Base-by-base conservation (phyloP, 2,329 filamentous ascomycete species). In the Colletotrichum sp. region DNA sequence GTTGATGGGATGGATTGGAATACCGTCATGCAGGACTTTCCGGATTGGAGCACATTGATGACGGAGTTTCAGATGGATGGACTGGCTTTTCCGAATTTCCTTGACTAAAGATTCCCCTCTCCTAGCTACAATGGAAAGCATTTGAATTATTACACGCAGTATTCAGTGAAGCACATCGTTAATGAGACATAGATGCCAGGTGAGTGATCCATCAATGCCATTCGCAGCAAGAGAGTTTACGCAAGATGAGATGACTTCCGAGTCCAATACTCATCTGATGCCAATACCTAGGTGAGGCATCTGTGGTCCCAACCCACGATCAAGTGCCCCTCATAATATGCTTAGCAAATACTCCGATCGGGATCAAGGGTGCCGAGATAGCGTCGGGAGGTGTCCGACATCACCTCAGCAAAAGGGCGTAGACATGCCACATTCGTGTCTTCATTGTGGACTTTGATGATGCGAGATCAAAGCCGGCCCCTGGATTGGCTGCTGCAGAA, bases 51-150 rank as follows among this genome's bases (percentile, higher is more conserved):
- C 34, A 79, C 79, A 8, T 65, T 83, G 21, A 57, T 83, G 65
- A 77, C 82, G n/a, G 81, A 83, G 44, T 82, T 83, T 36, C 79
- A 80, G 13, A 64, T 82, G 9, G 81, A 83, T 13, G 72, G 78
- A 3, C 69, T 80, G 3, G 79, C 80, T 4, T 78, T 80, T 28
- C 79, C 78, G 1, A 73, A 80, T 52, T 75, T 60, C 5, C 18
- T 73, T 4, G 71, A 73, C 9, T 69, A 44, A 24, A 64, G 34
- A 24, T 21, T 24, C 12, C 30, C 32, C 26, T 9, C 32, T 39
- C 28, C 4, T 15, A 63, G 9, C n/a, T 16, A 12, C 15, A 32
- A n/a, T 26, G 18, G 9, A 64, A 13, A 24, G 16, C 32, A 24
- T 26, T 32, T 32, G n/a, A 21, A 28, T 59, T 18, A 16, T 18